Evolutionary conservation across 805 yeast species (phyloP), one percentile per base, ranked within the genome.

Genomic region (Tetrapisispora pingtungensis): DNA sequence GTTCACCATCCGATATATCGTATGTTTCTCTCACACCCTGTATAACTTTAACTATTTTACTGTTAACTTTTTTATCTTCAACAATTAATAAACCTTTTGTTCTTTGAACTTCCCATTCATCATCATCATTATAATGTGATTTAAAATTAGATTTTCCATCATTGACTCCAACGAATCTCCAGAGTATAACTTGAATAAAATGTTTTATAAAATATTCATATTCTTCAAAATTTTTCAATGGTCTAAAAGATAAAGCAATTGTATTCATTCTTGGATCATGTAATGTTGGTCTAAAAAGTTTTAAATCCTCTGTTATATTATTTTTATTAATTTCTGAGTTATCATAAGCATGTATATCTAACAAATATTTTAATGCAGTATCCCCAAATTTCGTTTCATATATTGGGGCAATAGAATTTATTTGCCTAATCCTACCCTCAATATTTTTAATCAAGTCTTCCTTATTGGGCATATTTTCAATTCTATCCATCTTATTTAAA

Each of bases 1-100:
- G 72, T 4, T 18, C 41, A 4, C 69, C 68, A 13, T 75, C 78
- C 4, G 81, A 71, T 3, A 86, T 69, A 49, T 93, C 98, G 62
- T 87, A 93, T 0, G 95, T 87, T 44, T 88, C 93, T 47, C 97
- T 71, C 0, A 93, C 98, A 12, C 95, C 97, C 61, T 93, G 98
- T 10, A 93, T 65, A 7, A 88, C 84, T 50, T 75, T 72, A 19
- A 73, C 78, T 7, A 59, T 62, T 3, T 28, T 22, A 0, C 51
- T 52, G 13, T 48, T 48, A 10, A 55, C 59, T 5, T 60, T 52
- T 3, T 62, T 56, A 2, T 58, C 60, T 7, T 62, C 57, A n/a
- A 60, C 48, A 2, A 80, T 72, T 7, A 88, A 50, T 10, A 85
- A 61, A 1, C 96, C 97, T 59, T 93, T 93, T 2, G 83, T 67